Evolutionary conservation across 805 yeast species (phyloP).

Genomic region (Naumovozyma baii): DNA sequence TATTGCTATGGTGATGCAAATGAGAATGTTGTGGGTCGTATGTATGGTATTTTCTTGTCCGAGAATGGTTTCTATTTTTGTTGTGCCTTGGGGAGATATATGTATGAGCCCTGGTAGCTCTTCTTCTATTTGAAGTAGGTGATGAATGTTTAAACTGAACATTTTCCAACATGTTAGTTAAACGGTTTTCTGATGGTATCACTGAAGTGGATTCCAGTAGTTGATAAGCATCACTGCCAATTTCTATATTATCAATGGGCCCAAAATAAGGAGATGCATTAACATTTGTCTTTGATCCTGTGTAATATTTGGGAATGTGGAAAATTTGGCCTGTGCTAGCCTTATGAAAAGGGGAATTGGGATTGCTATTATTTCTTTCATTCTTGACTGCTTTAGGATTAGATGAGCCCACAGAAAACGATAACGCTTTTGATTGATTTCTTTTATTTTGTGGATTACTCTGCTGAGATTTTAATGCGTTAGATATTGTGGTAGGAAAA

Average conservation of each 20-base stretch:
- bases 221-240: neutral
- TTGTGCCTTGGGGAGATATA: neutral
- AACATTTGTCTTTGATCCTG: neutral
- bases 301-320: neutral
- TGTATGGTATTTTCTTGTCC: neutral
- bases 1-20: neutral
- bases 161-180: neutral
- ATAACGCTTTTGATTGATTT: neutral
- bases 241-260: neutral
- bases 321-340: neutral
- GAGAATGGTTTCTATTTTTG: neutral
- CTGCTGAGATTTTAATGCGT: constrained; percentile 2
- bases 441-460: neutral
- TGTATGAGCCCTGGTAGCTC: neutral
- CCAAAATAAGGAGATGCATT: neutral
- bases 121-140: neutral
- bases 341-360: neutral
- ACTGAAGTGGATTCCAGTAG: neutral
- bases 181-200: neutral
- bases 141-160: neutral
- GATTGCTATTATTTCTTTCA: neutral
- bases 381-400: constrained; percentile 1
- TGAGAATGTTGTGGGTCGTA: neutral
- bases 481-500: neutral
- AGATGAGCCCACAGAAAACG: neutral